Conservation (phyloP, 345 rosid species). For the Hibiscus syriacus region DNA sequence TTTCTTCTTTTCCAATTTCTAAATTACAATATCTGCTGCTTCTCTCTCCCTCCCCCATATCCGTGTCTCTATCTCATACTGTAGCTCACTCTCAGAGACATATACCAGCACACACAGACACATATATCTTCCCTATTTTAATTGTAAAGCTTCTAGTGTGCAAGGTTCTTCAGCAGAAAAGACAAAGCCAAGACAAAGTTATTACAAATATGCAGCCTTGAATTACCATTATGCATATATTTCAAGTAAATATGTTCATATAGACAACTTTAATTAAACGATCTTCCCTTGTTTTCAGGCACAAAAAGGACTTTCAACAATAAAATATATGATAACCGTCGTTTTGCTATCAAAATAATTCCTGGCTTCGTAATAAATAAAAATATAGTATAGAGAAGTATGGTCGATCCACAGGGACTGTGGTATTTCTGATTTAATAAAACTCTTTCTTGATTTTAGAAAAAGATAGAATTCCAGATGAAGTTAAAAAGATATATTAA, state of each 20-base stretch:
- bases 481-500: too few species aligned
- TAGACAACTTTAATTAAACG: background rate
- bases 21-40: background rate
- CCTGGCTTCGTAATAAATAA: too few species aligned
- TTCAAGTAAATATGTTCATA: background rate
- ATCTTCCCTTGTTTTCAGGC: slow-evolving; percentile 38
- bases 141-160: slow-evolving; percentile 38
- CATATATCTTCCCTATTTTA: background rate
- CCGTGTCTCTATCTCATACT: background rate
- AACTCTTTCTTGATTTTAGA: too few species aligned
- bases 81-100: background rate
- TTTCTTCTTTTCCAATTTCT: background rate
- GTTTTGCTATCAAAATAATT: too few species aligned
- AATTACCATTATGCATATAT: slow-evolving; percentile 6
- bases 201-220: slow-evolving; percentile 8
- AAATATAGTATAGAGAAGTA: too few species aligned
- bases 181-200: slow-evolving; percentile 85
- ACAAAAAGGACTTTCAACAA: slow-evolving; percentile 32
- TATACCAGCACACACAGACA: too few species aligned
- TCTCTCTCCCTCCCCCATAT: slow-evolving; percentile 9
- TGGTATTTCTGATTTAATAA: too few species aligned
- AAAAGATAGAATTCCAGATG: too few species aligned
- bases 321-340: too few species aligned
- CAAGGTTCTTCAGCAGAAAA: too few species aligned
- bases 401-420: too few species aligned